Conservation (phyloP, 2,329 filamentous ascomycete species). For the Fusarium domesticum region DNA sequence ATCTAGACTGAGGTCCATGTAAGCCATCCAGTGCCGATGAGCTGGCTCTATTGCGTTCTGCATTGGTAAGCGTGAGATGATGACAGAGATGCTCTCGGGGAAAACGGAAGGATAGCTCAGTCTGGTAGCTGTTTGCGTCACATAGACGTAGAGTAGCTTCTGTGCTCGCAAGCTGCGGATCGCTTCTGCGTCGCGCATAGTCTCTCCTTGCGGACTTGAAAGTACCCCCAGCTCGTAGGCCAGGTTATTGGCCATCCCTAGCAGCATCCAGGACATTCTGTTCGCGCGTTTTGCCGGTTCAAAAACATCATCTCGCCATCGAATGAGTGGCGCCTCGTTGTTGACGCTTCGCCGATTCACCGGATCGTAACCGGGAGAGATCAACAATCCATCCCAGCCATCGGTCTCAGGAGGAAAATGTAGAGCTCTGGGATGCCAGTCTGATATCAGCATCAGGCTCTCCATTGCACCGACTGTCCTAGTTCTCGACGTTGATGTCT, state of each 20-base stretch:
- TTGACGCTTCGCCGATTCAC: constrained; percentile 16
- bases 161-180: constrained; percentile 8
- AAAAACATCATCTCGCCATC: constrained; percentile 27
- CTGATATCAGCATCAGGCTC: constrained; percentile 22
- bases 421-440: constrained; percentile 23
- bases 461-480: constrained; percentile 20
- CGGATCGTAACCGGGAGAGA: constrained; percentile 21
- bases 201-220: background rate
- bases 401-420: constrained; percentile 25
- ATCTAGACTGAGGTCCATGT: constrained; percentile 19
- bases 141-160: constrained; percentile 20
- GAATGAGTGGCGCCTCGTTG: constrained; percentile 20
- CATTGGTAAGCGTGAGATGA: background rate
- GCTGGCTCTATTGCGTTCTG: background rate
- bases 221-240: constrained; percentile 23
- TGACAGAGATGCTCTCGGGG: constrained; percentile 9
- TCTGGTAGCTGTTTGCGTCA: constrained; percentile 17
- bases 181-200: background rate
- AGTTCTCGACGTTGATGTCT: constrained; percentile 20
- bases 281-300: constrained; percentile 25
- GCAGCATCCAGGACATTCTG: constrained; percentile 29
- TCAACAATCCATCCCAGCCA: constrained; percentile 20
- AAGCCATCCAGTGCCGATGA: constrained; percentile 6
- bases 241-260: constrained; percentile 21
- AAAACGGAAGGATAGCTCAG: constrained; percentile 9